Conservation (phyloP, 2,329 filamentous ascomycete species). For the Epichloe gansuensis region DNA sequence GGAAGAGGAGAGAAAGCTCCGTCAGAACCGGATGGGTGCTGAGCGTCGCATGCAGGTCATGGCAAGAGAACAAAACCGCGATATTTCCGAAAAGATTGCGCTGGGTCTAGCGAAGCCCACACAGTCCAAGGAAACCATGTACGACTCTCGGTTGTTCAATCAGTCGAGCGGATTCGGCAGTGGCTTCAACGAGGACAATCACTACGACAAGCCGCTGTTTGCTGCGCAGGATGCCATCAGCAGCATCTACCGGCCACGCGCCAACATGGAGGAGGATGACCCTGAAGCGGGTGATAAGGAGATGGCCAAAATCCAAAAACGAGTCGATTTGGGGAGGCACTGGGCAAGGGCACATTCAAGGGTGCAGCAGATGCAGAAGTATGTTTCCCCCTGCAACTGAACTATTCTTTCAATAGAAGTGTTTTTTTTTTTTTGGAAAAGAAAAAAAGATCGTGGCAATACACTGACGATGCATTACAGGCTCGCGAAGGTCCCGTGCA, state of each 20-base stretch:
- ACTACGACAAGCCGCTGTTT: slow-evolving; percentile 94
- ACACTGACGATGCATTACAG: slow-evolving; percentile 29
- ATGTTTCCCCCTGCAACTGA: slow-evolving; percentile 19
- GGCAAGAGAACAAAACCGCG: slow-evolving; percentile 88
- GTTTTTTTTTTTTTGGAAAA: neutral
- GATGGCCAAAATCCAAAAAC: slow-evolving; percentile 76
- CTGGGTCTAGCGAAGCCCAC: slow-evolving; percentile 91
- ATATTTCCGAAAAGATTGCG: slow-evolving; percentile 94
- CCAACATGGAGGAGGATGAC: slow-evolving; percentile 63
- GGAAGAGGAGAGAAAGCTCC: slow-evolving; percentile 79
- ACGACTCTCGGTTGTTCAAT: slow-evolving; percentile 91
- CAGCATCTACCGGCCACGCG: slow-evolving; percentile 79
- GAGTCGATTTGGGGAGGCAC: slow-evolving; percentile 70
- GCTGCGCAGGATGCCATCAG: slow-evolving; percentile 89
- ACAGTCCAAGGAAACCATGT: slow-evolving; percentile 86
- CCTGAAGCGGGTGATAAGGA: slow-evolving; percentile 70
- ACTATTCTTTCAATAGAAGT: neutral
- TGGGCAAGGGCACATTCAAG: slow-evolving; percentile 86
- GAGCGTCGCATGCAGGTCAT: slow-evolving; percentile 87
- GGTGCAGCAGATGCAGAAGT: slow-evolving; percentile 74
- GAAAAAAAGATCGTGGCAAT: neutral
- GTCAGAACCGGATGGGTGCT: slow-evolving; percentile 90
- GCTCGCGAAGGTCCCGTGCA: slow-evolving; percentile 83
- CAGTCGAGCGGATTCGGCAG: slow-evolving; percentile 81
- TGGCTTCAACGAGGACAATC: slow-evolving; percentile 95